Evolutionary conservation across 495 filamentous ascomycete species (phyloP), one percentile per base, ranked within the genome.

Genomic region (Monascus purpureus): DNA sequence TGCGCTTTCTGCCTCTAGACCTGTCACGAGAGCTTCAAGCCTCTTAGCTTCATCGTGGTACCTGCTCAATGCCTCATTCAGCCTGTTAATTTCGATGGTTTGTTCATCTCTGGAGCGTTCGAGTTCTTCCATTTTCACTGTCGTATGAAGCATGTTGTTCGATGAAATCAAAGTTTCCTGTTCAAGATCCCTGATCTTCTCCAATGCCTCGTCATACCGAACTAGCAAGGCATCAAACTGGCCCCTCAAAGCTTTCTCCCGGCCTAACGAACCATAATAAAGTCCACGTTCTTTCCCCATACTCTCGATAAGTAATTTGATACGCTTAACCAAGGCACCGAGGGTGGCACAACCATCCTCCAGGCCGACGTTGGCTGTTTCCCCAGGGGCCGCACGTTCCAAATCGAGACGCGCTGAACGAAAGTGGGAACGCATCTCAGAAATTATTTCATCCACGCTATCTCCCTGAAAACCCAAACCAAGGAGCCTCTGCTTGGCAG

Each of bases 381-480:
- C 79, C 3, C 77, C 78, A 0, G 79, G 80, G 0, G 73, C 61
- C 2, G 76, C 53, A 41, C 72, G 70, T 39, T 83, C 80, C 4
- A 83, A 61, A 16, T 76, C 67, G 1, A 83, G 57, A 3, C 77
- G 69, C 2, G 78, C 76, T n/a, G 65, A 41, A n/a, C 77, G 70
- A 49, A 83, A 73, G 14, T 61, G 51, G 11, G 44, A 22, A 12
- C 56, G 56, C 13, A 82, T 65, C 1, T 67, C 57, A 0, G 51
- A 28, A 5, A 82, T 41, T 15, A 68, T 60, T n/a, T 70, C 68
- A 12, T 60, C 40, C 0, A 58, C 50, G 36, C 55, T 56, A 0
- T 41, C 28, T 7, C 70, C 67, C 0, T 56, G 42, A 37, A 82
- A 82, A 1, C 76, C 76, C 0, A 80, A 53, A 8, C 31, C 42